Base-by-base conservation (phyloP, 441 rosid species). In the Gossypium gossypioides region DNA sequence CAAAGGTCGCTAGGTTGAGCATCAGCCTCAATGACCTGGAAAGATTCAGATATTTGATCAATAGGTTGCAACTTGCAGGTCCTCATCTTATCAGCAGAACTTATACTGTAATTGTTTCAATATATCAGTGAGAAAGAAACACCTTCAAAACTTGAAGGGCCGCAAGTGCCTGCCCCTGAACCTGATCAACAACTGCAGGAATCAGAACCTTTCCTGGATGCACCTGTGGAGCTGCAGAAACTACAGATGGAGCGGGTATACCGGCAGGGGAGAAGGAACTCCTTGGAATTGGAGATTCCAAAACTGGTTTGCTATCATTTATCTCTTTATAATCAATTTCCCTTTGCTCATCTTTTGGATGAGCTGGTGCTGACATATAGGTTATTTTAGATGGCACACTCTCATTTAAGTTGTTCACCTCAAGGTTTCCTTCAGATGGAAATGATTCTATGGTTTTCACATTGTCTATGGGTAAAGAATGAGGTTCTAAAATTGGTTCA, bases 91-190 rank as follows among this genome's bases (percentile, higher is more conserved):
- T 52, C 25, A 51, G 54, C 6, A 16, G 25, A n/a, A n/a, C 24
- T 73, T 37, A 63, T 4, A 8, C 16, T 4, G 9, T 27, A 68
- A 68, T 50, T 48, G 24, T 50, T 68, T 22, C 71, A 46, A 42
- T 42, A 27, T 27, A 68, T 68, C 25, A 68, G 59, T 0, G 8
- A 50, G 42, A 25, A 67, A 56, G 48, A 7, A 68, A 55, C 32
- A 89, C 97, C 94, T 87, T 91, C 77, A 89, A 72, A 77, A 81
- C 89, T 82, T 95, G 98, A 80, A 95, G 79, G 25, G 98, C 98
- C 24, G 92, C 81, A 42, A 89, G 73, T 76, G 98, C 92, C 80
- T 95, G 98, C 72, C 91, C 85, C 78, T 95, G 99, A 74, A 89
- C 85, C 80, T 85, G 98, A 90, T 95, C 97, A 44, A 89, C 84